These are phyloP conservation scores for Aureobasidium melanogenum DNA, from an alignment of 2,329 filamentous ascomycete genomes.

Conservation along the genomic window DNA sequence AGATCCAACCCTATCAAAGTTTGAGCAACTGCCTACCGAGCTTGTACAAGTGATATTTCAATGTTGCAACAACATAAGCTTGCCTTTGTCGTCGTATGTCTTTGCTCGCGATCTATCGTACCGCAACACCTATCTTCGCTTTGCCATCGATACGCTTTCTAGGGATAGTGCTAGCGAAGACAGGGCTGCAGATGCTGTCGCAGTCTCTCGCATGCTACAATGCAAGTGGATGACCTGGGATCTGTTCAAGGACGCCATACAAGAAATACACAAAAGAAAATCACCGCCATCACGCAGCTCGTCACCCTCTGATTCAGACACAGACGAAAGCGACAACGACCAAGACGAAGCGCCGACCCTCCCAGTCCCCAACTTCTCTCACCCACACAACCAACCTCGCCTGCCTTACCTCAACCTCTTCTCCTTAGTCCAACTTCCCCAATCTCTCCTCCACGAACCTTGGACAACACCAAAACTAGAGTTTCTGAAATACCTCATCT, in stretches of 20 bases:
- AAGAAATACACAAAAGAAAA: not conserved
- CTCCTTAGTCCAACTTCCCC: conserved; percentile 5
- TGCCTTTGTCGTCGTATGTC: conserved; percentile 23
- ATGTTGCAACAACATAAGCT: conserved; percentile 22
- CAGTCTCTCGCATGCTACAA: conserved; percentile 21
- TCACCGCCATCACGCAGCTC: conserved; percentile 16
- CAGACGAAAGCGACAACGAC: not conserved
- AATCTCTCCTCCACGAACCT: conserved; percentile 17
- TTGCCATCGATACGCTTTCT: conserved; percentile 20
- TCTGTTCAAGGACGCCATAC: conserved; percentile 22
- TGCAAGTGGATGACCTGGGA: conserved; percentile 27
- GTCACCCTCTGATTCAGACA: conserved; percentile 7
- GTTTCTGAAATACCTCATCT: conserved; percentile 16
- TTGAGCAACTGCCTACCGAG: conserved; percentile 28
- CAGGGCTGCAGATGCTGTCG: conserved; percentile 5
- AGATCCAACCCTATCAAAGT: conserved; percentile 15
- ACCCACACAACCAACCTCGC: conserved; percentile 16
- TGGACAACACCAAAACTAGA: conserved; percentile 19
- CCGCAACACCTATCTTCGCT: conserved; percentile 20
- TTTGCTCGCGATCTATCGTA: conserved; percentile 24
- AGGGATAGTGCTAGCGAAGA: not conserved
- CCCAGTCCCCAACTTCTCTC: conserved; percentile 8
- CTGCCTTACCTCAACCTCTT: conserved; percentile 16
- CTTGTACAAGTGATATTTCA: conserved; percentile 28
- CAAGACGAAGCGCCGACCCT: not conserved